Evolutionary conservation across 345 rosid genomes (phyloP), one percentile per base, ranked within the genome.

Genomic region (Balakata baccata): DNA sequence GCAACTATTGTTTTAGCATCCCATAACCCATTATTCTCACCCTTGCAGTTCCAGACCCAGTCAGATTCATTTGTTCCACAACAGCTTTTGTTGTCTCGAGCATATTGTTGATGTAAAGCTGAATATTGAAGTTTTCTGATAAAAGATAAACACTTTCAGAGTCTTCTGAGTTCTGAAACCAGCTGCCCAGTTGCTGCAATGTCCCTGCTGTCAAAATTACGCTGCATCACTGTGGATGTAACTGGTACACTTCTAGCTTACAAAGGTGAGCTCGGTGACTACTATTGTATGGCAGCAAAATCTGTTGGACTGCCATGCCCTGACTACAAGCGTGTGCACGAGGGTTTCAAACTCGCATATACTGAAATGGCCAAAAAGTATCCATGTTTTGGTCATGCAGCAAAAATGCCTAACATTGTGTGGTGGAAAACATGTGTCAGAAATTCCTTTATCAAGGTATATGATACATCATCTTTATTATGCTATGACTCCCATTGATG

Each of bases 281-380:
- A 92, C 84, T 95, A 92, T 63, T 95, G 99, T 83, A 95, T 95
- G 99, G 99, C 98, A 61, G 98, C 99, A 74, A 95, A 95, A 84
- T 82, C 99, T 22, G 85, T 82, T 70, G 99, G 99, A 64, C 82
- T 86, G 45, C 96, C 96, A 34, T 95, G 99, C 81, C 99, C 99
- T 25, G 97, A 95, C 80, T 95, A 95, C 70, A 90, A 89, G 75
- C 87, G 96, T 0, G 80, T 95, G 57, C 99, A 95, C 66, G 88
- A 89, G 84, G 98, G 99, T 72, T 95, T 95, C 77, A 91, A 92
- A 72, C 73, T 87, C 76, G 98, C 99, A 53, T 95, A 95, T 47
- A 84, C 91, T 25, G 96, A 92, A 20, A 95, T 92, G 98, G 91
- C 96, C 47, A 88, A 74, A 22, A 85, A 88, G 54, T 89, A 92